phyloP scores from a whole-genome alignment of 805 yeast genomes.

The Alloascoidea hylecoeti region DNA sequence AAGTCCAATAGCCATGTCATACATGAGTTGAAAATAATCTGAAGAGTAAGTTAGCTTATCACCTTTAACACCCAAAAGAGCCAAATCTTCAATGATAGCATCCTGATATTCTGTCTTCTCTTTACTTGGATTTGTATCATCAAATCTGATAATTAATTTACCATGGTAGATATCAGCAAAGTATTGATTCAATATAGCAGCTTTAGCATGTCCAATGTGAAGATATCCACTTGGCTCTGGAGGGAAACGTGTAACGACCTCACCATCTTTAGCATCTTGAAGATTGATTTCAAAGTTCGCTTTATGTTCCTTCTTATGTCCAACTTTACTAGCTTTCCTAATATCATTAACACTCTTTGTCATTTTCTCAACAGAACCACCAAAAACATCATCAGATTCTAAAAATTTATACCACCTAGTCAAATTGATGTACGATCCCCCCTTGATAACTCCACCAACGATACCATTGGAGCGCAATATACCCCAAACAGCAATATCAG shows the following conservation, averaged over 20 bases:
- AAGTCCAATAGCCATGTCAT: slow-evolving; percentile 69
- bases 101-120: slow-evolving; percentile 93
- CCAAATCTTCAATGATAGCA: slow-evolving; percentile 85
- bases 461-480: slow-evolving; percentile 85
- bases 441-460: slow-evolving; percentile 82
- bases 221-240: slow-evolving; percentile 99
- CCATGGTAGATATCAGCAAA: slow-evolving; percentile 95
- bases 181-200: slow-evolving; percentile 92
- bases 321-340: slow-evolving; percentile 54
- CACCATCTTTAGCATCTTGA: slow-evolving; percentile 81
- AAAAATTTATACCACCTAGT: slow-evolving; percentile 87
- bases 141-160: slow-evolving; percentile 91
- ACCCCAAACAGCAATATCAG: slow-evolving; percentile 91
- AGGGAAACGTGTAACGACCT: slow-evolving; percentile 97
- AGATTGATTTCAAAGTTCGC: slow-evolving; percentile 92
- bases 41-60: slow-evolving; percentile 83
- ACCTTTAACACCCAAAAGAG: slow-evolving; percentile 84
- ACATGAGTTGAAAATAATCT: slow-evolving; percentile 87
- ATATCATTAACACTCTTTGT: slow-evolving; percentile 58
- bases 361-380: slow-evolving; percentile 52
- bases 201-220: slow-evolving; percentile 98
- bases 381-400: slow-evolving; percentile 54
- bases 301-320: slow-evolving; percentile 68
- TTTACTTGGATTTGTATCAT: slow-evolving; percentile 95
- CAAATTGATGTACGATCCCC: slow-evolving; percentile 69